Conservation (phyloP, 192 early-diverging fungal species). For the Podila minutissima region DNA sequence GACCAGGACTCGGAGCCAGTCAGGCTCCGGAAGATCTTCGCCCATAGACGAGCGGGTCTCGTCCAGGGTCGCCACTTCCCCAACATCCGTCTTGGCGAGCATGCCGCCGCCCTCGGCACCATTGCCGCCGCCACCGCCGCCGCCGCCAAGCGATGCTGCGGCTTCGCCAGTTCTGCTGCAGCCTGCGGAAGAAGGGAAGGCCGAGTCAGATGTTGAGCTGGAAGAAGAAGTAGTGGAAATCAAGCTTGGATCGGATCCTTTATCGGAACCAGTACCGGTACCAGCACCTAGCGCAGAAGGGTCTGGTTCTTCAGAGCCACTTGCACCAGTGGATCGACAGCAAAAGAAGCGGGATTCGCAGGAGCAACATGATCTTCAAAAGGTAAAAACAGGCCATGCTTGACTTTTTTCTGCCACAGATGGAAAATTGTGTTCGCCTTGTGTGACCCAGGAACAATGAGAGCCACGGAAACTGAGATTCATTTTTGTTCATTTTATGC, state of each 20-base stretch:
- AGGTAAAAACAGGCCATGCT: slow-evolving; percentile 1
- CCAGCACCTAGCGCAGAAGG: neutral
- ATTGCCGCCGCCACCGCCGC: too few species aligned
- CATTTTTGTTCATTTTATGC: too few species aligned
- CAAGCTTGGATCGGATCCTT: too few species aligned
- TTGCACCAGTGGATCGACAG: neutral
- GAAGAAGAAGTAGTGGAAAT: slow-evolving; percentile 5
- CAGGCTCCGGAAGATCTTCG: too few species aligned
- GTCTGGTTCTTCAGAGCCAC: neutral
- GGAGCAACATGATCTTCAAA: slow-evolving; percentile 8
- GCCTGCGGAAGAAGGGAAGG: neutral
- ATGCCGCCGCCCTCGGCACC: too few species aligned
- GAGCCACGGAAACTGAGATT: too few species aligned
- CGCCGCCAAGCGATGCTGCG: neutral
- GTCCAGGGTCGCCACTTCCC: too few species aligned
- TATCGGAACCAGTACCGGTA: neutral
- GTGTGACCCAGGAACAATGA: too few species aligned
- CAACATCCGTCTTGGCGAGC: too few species aligned
- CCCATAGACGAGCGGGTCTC: too few species aligned
- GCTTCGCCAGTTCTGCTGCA: neutral
- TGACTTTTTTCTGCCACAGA: neutral
- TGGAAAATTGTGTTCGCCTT: too few species aligned
- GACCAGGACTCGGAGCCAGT: too few species aligned
- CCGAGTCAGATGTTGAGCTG: neutral
- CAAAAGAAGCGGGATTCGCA: slow-evolving; percentile 7